Conservation (phyloP, 805 yeast species). For the Candida bentonensis region DNA sequence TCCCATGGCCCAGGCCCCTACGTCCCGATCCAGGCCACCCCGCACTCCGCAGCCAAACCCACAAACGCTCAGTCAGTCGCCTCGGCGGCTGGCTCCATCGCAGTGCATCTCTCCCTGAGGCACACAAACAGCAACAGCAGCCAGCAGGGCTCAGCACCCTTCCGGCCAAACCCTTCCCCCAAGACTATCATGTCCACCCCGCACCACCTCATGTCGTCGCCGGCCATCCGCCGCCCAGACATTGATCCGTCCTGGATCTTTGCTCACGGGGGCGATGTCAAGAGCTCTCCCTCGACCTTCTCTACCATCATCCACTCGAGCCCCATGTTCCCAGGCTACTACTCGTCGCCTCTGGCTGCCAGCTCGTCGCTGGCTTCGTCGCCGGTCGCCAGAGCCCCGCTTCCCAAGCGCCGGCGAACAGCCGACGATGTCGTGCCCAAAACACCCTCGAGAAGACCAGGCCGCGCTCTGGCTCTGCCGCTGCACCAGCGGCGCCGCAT, state of each 20-base stretch:
- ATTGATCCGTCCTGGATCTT: slow-evolving; percentile 1
- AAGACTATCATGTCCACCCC: background rate
- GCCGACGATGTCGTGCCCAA: background rate
- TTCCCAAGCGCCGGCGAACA: background rate
- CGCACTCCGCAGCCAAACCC: no score
- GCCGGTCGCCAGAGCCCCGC: background rate
- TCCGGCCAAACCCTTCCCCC: slow-evolving; percentile 1
- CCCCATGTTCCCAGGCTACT: slow-evolving; percentile 3
- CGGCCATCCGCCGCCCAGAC: background rate
- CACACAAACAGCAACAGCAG: no score
- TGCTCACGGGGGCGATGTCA: background rate
- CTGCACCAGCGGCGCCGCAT: background rate
- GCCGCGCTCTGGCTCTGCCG: background rate
- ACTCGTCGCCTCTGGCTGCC: slow-evolving; percentile 1
- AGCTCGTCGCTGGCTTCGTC: background rate
- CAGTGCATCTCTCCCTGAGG: background rate
- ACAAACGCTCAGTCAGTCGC: no score
- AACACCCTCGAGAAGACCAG: background rate
- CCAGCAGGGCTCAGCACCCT: background rate
- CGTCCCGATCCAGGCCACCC: no score
- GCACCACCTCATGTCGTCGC: slow-evolving; percentile 1
- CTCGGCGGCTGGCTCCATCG: slow-evolving; percentile 1
- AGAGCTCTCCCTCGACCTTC: background rate
- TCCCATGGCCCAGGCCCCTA: no score
- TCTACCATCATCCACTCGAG: slow-evolving; percentile 3